Conservation (phyloP, 129 eudicot species). For the Centella asiatica region DNA sequence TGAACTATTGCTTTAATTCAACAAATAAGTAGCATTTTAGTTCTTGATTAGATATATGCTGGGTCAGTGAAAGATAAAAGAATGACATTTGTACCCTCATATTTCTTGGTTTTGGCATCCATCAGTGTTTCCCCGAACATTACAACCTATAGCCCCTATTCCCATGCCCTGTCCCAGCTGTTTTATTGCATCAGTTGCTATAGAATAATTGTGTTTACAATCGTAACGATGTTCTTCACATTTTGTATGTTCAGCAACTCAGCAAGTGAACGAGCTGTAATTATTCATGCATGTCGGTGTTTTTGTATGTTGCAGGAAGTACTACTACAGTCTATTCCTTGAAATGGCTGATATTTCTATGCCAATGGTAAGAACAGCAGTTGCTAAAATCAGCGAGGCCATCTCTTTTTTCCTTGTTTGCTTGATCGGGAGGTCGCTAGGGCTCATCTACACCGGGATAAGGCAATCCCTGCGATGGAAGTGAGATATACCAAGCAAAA, state of each 20-base stretch:
- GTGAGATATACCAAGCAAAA: slow-evolving; percentile 26
- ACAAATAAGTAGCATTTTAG: neutral
- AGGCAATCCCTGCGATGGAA: slow-evolving; percentile 82
- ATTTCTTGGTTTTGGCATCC: neutral
- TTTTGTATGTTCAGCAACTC: too few relatives aligned
- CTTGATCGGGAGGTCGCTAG: slow-evolving; percentile 90
- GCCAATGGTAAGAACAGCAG: slow-evolving; percentile 58
- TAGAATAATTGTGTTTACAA: too few relatives aligned
- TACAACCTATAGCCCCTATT: neutral
- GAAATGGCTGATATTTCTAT: slow-evolving; percentile 73
- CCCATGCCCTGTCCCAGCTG: neutral
- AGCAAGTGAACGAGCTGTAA: too few relatives aligned
- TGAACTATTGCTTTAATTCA: neutral
- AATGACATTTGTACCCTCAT: too few relatives aligned
- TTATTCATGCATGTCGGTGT: too few relatives aligned
- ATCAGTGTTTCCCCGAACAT: neutral
- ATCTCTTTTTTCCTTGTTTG: slow-evolving; percentile 81
- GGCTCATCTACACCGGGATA: slow-evolving; percentile 91
- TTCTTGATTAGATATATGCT: neutral
- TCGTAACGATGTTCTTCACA: too few relatives aligned
- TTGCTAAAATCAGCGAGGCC: slow-evolving; percentile 76
- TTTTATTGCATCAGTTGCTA: too few relatives aligned
- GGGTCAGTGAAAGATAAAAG: too few relatives aligned
- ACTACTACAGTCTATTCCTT: slow-evolving; percentile 84
- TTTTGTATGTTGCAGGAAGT: slow-evolving; percentile 59